Evolutionary conservation across 371 early-diverging fungal species (phyloP).

Genomic region (Fennellomyces sp.): DNA sequence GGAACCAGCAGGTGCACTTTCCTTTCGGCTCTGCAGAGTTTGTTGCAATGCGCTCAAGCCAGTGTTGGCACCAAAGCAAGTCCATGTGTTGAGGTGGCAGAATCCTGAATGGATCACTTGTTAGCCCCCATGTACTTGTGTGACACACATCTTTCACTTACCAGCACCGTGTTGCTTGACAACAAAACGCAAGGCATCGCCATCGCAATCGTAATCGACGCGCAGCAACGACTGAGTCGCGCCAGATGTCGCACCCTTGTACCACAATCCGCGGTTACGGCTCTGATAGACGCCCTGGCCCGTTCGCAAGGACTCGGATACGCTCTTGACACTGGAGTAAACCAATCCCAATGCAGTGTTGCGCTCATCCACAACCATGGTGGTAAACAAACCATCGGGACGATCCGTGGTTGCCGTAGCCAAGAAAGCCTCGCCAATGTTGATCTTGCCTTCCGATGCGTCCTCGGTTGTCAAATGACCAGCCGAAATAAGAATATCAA

Average conservation of each 20-base stretch:
- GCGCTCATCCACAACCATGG: conserved; percentile 91
- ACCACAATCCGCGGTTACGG: conserved; percentile 92
- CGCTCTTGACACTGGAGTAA: conserved; percentile 85
- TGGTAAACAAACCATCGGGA: conserved; percentile 86
- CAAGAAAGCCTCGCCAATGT: conserved; percentile 72
- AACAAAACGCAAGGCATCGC: conserved; percentile 85
- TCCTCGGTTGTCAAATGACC: conserved; percentile 33
- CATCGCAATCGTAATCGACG: conserved; percentile 89
- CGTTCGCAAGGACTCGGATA: conserved; percentile 79
- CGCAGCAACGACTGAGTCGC: conserved; percentile 84
- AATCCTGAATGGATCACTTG: too few species aligned
- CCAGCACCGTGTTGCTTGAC: conserved; percentile 89
- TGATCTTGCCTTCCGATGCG: conserved; percentile 43
- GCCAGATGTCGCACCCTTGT: conserved; percentile 94
- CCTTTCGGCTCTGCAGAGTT: conserved; percentile 68
- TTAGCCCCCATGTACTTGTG: too few species aligned
- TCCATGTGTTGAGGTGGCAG: conserved; percentile 91
- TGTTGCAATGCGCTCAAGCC: conserved; percentile 77
- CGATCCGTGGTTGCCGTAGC: conserved; percentile 80
- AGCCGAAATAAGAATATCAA: conserved; percentile 44
- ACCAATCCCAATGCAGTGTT: conserved; percentile 89
- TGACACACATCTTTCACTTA: too few species aligned
- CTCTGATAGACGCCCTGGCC: conserved; percentile 93
- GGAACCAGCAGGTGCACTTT: conserved; percentile 81
- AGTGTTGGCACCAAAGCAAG: conserved; percentile 86